Evolutionary conservation across 2,329 filamentous ascomycete species (phyloP).

Genomic region (Aureobasidium vineae): DNA sequence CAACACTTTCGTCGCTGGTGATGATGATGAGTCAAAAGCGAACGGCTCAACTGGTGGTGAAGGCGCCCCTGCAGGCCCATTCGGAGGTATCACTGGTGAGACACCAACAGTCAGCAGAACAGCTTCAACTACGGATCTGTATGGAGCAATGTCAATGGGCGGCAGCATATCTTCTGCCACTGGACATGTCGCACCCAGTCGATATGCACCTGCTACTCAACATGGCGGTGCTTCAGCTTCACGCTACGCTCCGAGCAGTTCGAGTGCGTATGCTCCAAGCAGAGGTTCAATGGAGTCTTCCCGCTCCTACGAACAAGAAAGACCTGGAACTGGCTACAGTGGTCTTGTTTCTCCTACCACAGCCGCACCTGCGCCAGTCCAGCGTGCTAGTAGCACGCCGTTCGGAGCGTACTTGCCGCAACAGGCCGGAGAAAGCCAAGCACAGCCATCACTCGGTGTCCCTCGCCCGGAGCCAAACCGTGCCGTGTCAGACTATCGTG

Average conservation of each 20-base stretch:
- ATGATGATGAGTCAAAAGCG: slow-evolving; percentile 69
- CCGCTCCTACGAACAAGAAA: slow-evolving; percentile 27
- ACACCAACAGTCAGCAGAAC: slow-evolving; percentile 55
- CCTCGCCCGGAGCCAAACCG: slow-evolving; percentile 34
- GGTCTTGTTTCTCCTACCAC: slow-evolving; percentile 16
- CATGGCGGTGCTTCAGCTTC: slow-evolving; percentile 16
- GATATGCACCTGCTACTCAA: slow-evolving; percentile 35
- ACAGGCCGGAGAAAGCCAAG: slow-evolving; percentile 25
- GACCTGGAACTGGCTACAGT: slow-evolving; percentile 26
- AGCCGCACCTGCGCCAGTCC: slow-evolving; percentile 16
- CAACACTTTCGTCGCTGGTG: slow-evolving; percentile 93
- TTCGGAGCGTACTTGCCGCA: slow-evolving; percentile 27
- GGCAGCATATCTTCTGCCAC: slow-evolving; percentile 2
- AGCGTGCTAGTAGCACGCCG: slow-evolving; percentile 27
- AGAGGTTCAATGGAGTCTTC: slow-evolving; percentile 24
- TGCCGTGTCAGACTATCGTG: slow-evolving; percentile 35
- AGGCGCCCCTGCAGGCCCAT: slow-evolving; percentile 61
- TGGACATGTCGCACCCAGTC: slow-evolving; percentile 28
- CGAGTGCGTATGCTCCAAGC: slow-evolving; percentile 27
- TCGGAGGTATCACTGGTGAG: slow-evolving; percentile 74
- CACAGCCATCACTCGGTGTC: slow-evolving; percentile 31
- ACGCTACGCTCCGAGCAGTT: slow-evolving; percentile 26
- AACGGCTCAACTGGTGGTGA: slow-evolving; percentile 57
- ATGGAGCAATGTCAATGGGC: slow-evolving; percentile 54
- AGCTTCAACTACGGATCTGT: slow-evolving; percentile 68